Conservation (phyloP, 208 protist species). For the Chromosphaera perkinsii region DNA sequence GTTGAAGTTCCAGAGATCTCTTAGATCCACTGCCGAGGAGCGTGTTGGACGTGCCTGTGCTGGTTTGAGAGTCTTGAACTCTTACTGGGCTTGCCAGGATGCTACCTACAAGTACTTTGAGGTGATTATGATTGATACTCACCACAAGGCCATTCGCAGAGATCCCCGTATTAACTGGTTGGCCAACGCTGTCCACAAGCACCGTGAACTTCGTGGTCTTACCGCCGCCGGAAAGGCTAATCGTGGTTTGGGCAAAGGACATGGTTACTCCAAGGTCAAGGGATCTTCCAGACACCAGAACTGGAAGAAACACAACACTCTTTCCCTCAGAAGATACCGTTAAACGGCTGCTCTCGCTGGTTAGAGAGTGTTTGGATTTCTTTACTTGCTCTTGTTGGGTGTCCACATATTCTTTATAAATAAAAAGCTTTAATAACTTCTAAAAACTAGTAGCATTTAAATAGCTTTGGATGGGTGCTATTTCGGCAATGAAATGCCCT, state of each 20-base stretch:
- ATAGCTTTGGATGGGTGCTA: too few species aligned
- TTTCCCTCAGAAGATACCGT: constrained; percentile 81
- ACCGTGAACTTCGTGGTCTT: constrained; percentile 82
- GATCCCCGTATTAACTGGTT: constrained; percentile 99
- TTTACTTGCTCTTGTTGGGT: too few species aligned
- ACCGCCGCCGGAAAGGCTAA: constrained; percentile 90
- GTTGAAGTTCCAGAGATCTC: constrained; percentile 90
- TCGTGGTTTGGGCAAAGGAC: constrained; percentile 88
- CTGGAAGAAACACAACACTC: constrained; percentile 97
- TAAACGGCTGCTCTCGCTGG: too few species aligned
- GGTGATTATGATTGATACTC: constrained; percentile 97
- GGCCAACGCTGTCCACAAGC: constrained; percentile 86
- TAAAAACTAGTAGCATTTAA: too few species aligned
- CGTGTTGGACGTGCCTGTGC: constrained; percentile 87
- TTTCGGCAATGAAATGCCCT: too few species aligned
- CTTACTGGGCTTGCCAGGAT: constrained; percentile 97
- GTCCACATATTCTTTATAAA: too few species aligned
- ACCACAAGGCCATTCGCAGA: constrained; percentile 89
- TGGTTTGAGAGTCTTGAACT: constrained; percentile 97
- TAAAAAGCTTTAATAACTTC: too few species aligned
- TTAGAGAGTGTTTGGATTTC: too few species aligned
- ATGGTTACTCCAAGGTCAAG: constrained; percentile 76
- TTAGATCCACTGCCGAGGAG: constrained; percentile 91
- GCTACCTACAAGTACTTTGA: constrained; percentile 95
- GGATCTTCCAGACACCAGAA: constrained; percentile 85